Percentiles rank a stretch among this genome's conserved stretches.
phyloP scores from a whole-genome alignment of 73 alveolate species.

The Paramecium bursaria region DNA sequence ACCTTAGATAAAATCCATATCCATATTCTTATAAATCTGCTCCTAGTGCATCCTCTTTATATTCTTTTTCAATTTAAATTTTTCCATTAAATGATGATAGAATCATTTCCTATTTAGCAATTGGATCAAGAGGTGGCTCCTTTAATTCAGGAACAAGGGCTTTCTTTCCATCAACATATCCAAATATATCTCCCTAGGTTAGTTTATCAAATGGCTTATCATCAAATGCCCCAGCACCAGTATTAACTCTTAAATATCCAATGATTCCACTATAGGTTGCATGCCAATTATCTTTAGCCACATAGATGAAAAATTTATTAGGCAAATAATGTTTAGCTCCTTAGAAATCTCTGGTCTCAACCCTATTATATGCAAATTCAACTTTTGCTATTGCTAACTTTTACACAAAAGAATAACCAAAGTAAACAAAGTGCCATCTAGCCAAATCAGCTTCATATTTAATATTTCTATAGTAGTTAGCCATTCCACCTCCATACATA shows the following conservation, averaged over 20 bases:
- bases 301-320: slow-evolving; percentile 21
- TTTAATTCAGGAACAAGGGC: too few species aligned
- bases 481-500: slow-evolving; percentile 57
- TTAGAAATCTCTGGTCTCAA: neutral
- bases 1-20: slow-evolving; percentile 40
- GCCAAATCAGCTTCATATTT: slow-evolving; percentile 9
- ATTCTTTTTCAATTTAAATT: too few species aligned
- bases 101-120: too few species aligned
- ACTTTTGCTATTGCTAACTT: slow-evolving; percentile 23
- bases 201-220: slow-evolving; percentile 21
- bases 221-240: slow-evolving; percentile 62
- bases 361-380: slow-evolving; percentile 36
- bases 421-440: slow-evolving; percentile 52
- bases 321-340: slow-evolving; percentile 47
- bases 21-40: neutral
- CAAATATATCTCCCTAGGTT: slow-evolving; percentile 50
- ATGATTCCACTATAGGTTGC: slow-evolving; percentile 58
- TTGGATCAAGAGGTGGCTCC: too few species aligned
- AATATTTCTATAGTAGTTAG: slow-evolving; percentile 16
- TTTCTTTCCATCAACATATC: slow-evolving; percentile 25
- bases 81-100: too few species aligned
- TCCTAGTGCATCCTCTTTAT: too few species aligned
- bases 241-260: slow-evolving; percentile 59
- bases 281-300: slow-evolving; percentile 52
- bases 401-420: slow-evolving; percentile 4